phyloP scores from a whole-genome alignment of 2,329 filamentous ascomycete species.

The Nothophoma quercina region DNA sequence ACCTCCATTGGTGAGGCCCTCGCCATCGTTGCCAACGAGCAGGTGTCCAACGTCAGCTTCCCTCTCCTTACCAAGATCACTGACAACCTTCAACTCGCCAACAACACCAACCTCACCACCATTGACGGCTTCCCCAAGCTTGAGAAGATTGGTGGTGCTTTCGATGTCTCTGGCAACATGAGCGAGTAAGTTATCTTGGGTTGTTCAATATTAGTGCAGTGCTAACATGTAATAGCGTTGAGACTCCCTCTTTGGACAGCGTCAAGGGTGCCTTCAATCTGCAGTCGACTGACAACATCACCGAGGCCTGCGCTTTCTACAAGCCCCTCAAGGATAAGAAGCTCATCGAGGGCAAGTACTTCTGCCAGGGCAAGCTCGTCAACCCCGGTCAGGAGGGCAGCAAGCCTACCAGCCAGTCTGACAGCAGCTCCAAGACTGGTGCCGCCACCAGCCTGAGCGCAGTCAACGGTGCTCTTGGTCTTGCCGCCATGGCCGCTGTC shows the following conservation, averaged over 20 bases:
- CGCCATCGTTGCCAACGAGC: conserved; percentile 64
- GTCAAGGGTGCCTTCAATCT: conserved; percentile 61
- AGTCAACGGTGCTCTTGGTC: conserved; percentile 51
- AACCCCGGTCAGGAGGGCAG: conserved; percentile 48
- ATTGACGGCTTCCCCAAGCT: conserved; percentile 75
- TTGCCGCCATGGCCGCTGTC: conserved; percentile 57
- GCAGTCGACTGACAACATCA: conserved; percentile 55
- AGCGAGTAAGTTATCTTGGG: conserved; percentile 68
- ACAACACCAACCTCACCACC: conserved; percentile 78
- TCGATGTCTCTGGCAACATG: conserved; percentile 87
- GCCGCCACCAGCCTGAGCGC: conserved; percentile 53
- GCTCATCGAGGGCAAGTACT: conserved; percentile 53
- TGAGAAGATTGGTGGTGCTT: conserved; percentile 74
- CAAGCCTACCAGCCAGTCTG: conserved; percentile 42
- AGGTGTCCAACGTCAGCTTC: conserved; percentile 77
- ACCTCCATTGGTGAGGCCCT: conserved; percentile 69
- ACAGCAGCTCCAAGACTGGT: conserved; percentile 34
- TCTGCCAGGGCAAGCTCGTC: conserved; percentile 51
- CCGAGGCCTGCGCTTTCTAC: conserved; percentile 52
- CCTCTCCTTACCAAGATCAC: conserved; percentile 71
- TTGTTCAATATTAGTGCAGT: background rate
- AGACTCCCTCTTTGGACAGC: conserved; percentile 64
- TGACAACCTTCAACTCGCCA: conserved; percentile 85
- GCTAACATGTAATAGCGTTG: conserved; percentile 64
- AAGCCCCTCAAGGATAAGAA: conserved; percentile 49